These are phyloP conservation scores for Acmispon strigosus DNA, from an alignment of 306 rosid species.

Conservation along the genomic window DNA sequence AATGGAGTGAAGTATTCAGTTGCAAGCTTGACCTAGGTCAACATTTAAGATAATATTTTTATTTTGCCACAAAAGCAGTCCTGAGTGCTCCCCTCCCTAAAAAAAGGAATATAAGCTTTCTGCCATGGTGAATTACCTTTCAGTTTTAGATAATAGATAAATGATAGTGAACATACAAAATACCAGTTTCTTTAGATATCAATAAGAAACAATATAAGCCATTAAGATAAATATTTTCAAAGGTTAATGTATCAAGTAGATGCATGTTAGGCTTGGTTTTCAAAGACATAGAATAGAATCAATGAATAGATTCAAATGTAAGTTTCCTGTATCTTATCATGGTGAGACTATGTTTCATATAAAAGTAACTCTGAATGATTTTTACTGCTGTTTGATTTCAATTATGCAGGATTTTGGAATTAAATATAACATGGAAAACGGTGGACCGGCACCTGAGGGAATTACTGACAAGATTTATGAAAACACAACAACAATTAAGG, in stretches of 20 bases:
- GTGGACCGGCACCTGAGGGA: slow-evolving; percentile 99
- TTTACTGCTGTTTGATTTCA: slow-evolving; percentile 18
- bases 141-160: background rate
- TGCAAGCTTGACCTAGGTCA: background rate
- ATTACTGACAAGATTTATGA: slow-evolving; percentile 82
- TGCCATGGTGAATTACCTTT: background rate
- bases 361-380: background rate
- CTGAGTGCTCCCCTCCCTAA: background rate
- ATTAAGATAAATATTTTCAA: slow-evolving; percentile 3
- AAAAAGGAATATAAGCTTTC: background rate
- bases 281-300: background rate
- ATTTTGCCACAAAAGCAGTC: background rate
- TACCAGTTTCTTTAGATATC: background rate
- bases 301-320: background rate
- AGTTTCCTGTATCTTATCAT: background rate
- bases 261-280: background rate
- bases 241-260: background rate
- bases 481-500: slow-evolving; percentile 75
- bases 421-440: slow-evolving; percentile 98
- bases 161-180: background rate
- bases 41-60: background rate
- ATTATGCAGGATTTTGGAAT: slow-evolving; percentile 92
- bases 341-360: background rate
- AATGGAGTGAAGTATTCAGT: background rate
- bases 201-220: too few relatives aligned